These are phyloP conservation scores for Pyrus pyrifolia DNA, from an alignment of 306 rosid genomes.

Conservation along the genomic window DNA sequence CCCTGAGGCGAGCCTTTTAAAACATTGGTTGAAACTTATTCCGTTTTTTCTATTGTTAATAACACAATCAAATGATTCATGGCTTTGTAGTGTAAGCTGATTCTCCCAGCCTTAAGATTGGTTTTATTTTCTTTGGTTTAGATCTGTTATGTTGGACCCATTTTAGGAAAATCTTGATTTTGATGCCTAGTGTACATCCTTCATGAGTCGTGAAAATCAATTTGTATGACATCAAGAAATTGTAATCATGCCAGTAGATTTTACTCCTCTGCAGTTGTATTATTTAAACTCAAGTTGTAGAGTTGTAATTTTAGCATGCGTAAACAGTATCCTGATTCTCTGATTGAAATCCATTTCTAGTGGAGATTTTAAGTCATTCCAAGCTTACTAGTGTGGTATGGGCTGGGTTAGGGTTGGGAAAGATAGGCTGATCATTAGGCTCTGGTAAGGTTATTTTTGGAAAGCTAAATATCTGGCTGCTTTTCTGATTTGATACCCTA, in stretches of 20 bases:
- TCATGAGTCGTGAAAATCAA: not conserved
- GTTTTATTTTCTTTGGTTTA: not conserved
- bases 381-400: not conserved
- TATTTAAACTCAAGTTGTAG: not conserved
- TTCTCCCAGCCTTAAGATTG: not conserved
- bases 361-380: not conserved
- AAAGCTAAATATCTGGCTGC: not conserved
- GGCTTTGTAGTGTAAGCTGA: not conserved
- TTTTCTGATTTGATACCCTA: not conserved
- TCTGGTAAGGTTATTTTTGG: not conserved
- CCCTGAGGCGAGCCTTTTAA: too few relatives aligned
- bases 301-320: not conserved
- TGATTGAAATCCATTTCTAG: not conserved
- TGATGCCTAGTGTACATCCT: not conserved
- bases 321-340: not conserved
- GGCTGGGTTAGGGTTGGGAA: not conserved
- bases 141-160: not conserved
- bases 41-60: not conserved
- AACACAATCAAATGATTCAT: not conserved
- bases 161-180: not conserved
- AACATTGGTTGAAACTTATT: not conserved
- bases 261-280: not conserved
- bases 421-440: not conserved
- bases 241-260: not conserved
- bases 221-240: not conserved